Percentiles rank a stretch among this genome's conserved stretches.
phyloP scores from a whole-genome alignment of 305 asterid species.

The Rubia tinctorum region DNA sequence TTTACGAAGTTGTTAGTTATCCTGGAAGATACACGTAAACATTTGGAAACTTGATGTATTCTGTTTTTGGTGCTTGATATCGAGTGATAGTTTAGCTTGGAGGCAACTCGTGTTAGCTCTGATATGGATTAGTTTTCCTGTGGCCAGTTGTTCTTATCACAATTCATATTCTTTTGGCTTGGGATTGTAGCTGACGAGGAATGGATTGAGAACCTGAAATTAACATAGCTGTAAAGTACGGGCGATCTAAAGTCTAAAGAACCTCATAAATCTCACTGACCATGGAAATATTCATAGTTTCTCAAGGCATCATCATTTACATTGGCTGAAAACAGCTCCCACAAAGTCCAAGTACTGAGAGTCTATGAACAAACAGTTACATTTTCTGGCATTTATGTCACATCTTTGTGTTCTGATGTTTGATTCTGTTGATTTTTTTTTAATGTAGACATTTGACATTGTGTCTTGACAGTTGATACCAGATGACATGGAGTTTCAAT shows the following conservation, averaged over 20 bases:
- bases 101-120: background rate
- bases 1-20: background rate
- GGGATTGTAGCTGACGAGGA: background rate
- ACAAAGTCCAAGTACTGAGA: background rate
- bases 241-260: background rate
- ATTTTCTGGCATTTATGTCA: background rate
- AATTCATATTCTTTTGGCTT: conserved; percentile 4
- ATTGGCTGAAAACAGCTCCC: background rate
- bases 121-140: background rate
- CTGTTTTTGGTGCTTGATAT: background rate
- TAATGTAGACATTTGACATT: conserved; percentile 11
- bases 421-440: background rate
- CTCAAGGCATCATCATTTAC: background rate
- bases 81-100: background rate
- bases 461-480: conserved; percentile 62
- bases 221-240: background rate
- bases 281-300: background rate
- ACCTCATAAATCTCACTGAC: background rate
- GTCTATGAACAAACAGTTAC: background rate
- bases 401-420: background rate
- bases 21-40: background rate
- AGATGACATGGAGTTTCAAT: conserved; percentile 94
- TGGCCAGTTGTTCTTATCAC: background rate
- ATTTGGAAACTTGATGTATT: background rate
- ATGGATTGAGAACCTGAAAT: background rate